Conservation (phyloP, 352 stramenopile genomes). For the Globisporangium emineosum region DNA sequence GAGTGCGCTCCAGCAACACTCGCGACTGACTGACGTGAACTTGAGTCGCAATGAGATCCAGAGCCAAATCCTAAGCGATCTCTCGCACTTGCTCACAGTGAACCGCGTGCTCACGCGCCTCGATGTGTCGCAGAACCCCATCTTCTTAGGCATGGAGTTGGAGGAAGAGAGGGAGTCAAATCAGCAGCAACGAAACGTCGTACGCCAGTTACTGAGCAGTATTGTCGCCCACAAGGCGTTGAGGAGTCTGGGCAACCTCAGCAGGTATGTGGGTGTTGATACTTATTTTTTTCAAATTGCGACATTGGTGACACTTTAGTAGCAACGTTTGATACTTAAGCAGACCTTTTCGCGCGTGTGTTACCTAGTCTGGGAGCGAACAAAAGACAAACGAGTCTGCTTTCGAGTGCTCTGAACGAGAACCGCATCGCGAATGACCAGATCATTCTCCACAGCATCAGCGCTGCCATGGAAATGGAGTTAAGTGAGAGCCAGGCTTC, state of each 20-base stretch:
- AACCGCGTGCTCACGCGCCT: constrained; percentile 31
- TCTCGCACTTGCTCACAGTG: constrained; percentile 16
- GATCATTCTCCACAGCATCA: constrained; percentile 6
- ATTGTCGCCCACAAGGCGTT: constrained; percentile 12
- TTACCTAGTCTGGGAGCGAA: background rate
- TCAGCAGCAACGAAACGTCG: background rate
- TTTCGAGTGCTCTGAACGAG: constrained; percentile 16
- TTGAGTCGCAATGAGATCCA: constrained; percentile 38
- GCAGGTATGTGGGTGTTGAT: constrained; percentile 21
- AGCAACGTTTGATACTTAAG: background rate
- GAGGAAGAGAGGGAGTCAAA: background rate
- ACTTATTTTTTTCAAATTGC: background rate
- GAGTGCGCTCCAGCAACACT: constrained; percentile 21
- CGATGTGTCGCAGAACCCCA: constrained; percentile 29
- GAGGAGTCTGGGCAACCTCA: constrained; percentile 18
- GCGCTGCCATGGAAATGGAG: constrained; percentile 12
- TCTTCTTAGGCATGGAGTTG: constrained; percentile 2
- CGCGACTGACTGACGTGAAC: constrained; percentile 27
- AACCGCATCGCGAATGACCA: constrained; percentile 21
- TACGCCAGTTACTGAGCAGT: constrained; percentile 5
- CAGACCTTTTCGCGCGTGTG: background rate
- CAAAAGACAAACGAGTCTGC: constrained; percentile 2
- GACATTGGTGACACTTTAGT: background rate
- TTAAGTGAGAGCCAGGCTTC: background rate
- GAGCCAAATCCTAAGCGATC: constrained; percentile 17